Conservation (phyloP, 148 eudicot genomes). For the Amaranthus palmeri region DNA sequence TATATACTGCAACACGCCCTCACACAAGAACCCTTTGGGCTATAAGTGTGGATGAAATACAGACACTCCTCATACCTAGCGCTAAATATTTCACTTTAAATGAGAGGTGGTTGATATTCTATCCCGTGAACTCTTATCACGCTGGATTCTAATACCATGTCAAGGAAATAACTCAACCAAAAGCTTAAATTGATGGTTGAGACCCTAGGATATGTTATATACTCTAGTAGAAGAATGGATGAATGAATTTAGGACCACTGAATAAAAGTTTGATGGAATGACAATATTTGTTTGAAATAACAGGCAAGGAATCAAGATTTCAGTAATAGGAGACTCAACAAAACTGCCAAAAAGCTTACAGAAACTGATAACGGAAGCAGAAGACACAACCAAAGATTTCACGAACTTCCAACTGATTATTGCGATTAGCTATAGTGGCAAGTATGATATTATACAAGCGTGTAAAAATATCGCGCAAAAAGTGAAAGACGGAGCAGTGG, state of each 20-base stretch:
- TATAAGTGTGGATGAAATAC: no score
- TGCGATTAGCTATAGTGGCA: conserved; percentile 68
- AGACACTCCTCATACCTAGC: no score
- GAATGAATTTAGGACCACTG: neutral
- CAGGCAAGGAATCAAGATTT: conserved; percentile 50
- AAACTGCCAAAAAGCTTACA: conserved; percentile 43
- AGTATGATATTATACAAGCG: conserved; percentile 66
- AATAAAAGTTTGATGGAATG: conserved; percentile 2
- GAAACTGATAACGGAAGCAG: conserved; percentile 41
- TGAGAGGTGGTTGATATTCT: no score
- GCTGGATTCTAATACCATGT: no score
- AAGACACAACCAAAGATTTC: conserved; percentile 45
- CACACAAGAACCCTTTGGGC: no score
- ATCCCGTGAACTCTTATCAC: no score
- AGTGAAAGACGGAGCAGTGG: conserved; percentile 48
- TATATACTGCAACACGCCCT: no score
- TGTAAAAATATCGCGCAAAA: conserved; percentile 57
- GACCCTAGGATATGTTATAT: no score
- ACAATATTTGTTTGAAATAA: neutral
- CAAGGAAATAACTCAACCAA: no score
- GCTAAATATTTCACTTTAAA: no score
- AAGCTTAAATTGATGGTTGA: no score
- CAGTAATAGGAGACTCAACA: conserved; percentile 53
- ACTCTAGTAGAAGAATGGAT: no score
- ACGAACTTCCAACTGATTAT: conserved; percentile 53